These are phyloP conservation scores for Monosporozyma aerobia DNA, from an alignment of 805 yeast genomes.

Conservation along the genomic window DNA sequence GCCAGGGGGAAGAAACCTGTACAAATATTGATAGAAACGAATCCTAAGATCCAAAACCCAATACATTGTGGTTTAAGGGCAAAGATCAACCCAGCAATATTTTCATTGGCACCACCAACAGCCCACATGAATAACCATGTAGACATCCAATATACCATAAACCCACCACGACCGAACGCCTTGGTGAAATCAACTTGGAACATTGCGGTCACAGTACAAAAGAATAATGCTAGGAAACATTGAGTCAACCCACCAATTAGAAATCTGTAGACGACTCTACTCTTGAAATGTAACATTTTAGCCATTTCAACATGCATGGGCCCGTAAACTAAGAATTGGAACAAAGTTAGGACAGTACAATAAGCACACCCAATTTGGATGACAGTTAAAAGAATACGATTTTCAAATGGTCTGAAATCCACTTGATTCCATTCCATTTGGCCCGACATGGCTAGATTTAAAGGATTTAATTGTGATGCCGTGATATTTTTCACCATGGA, in stretches of 20 bases:
- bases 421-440: constrained; percentile 26
- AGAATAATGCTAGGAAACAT: constrained; percentile 48
- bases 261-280: constrained; percentile 45
- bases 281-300: constrained; percentile 34
- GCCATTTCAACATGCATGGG: constrained; percentile 45
- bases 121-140: constrained; percentile 63
- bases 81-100: constrained; percentile 43
- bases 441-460: constrained; percentile 17
- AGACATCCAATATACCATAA: constrained; percentile 65
- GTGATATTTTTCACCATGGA: constrained; percentile 12
- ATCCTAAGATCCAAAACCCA: constrained; percentile 64
- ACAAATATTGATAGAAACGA: constrained; percentile 60
- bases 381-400: constrained; percentile 54
- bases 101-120: constrained; percentile 69
- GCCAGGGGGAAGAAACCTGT: constrained; percentile 63
- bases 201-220: constrained; percentile 53
- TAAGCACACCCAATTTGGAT: constrained; percentile 70
- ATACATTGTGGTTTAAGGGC: constrained; percentile 51
- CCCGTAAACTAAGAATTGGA: constrained; percentile 55
- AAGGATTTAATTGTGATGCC: constrained; percentile 4
- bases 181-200: constrained; percentile 52
- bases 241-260: constrained; percentile 40
- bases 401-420: constrained; percentile 43
- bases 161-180: constrained; percentile 61
- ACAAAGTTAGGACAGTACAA: constrained; percentile 59